phyloP scores from a whole-genome alignment of 2,329 filamentous ascomycete genomes.

The Botryotinia calthae region DNA sequence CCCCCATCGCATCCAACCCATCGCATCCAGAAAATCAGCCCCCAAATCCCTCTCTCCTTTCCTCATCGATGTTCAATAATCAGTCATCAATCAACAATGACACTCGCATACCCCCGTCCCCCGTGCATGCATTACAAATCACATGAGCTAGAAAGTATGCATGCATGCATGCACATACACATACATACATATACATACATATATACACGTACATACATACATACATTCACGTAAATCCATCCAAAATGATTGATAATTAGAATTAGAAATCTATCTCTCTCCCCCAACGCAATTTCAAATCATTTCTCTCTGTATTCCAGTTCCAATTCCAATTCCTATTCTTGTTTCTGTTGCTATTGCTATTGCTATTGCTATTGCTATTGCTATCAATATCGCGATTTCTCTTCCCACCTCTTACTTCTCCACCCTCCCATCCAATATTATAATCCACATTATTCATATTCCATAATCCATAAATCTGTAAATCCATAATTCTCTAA shows the following conservation, averaged over 20 bases:
- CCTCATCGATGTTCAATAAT: neutral
- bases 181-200: too few relatives aligned
- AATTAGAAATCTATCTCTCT: neutral
- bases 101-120: neutral
- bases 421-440: neutral
- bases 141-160: slow-evolving; percentile 12
- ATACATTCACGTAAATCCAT: too few relatives aligned
- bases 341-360: neutral
- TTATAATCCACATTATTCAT: slow-evolving; percentile 8
- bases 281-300: neutral
- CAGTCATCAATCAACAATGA: neutral
- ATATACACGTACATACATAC: too few relatives aligned
- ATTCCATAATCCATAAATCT: neutral
- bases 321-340: neutral
- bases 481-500: neutral
- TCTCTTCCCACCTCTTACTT: neutral
- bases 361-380: neutral
- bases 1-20: neutral
- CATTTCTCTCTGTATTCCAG: neutral
- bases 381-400: neutral
- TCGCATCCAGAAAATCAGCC: neutral
- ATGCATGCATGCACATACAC: neutral
- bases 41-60: neutral
- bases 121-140: neutral
- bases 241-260: neutral